Evolutionary conservation across 208 protist genomes (phyloP).

Genomic region (Blastocrithidia nonstop): DNA sequence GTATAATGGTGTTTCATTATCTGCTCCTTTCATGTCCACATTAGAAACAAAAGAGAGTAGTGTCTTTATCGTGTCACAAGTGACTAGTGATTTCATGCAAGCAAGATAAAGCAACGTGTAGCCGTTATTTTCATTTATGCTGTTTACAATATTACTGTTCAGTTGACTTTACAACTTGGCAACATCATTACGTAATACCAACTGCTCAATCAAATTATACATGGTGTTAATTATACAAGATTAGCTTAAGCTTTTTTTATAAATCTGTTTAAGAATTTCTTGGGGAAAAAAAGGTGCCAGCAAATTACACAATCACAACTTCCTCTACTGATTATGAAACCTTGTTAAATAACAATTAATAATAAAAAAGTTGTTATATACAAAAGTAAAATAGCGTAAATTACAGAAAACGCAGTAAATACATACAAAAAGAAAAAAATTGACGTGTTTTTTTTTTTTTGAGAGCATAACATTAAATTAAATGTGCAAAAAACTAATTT

Average conservation of each 20-base stretch:
- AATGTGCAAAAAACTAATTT: slow-evolving; percentile 1
- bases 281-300: too few relatives aligned
- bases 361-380: too few relatives aligned
- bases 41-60: slow-evolving; percentile 39
- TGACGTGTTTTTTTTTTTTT: slow-evolving; percentile 2
- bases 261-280: slow-evolving; percentile 3
- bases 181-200: slow-evolving; percentile 16
- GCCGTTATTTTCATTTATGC: slow-evolving; percentile 20
- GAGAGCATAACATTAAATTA: neutral
- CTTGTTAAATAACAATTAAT: too few relatives aligned
- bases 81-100: slow-evolving; percentile 59
- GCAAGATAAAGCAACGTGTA: slow-evolving; percentile 73
- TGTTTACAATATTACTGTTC: slow-evolving; percentile 12
- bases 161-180: slow-evolving; percentile 6
- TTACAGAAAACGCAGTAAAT: too few relatives aligned
- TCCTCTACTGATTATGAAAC: too few relatives aligned
- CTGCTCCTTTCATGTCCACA: slow-evolving; percentile 34
- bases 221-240: neutral
- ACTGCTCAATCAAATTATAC: slow-evolving; percentile 6
- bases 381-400: too few relatives aligned
- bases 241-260: neutral
- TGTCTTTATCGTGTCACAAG: slow-evolving; percentile 16
- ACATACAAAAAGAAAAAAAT: slow-evolving; percentile 9
- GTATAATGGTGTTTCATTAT: slow-evolving; percentile 69
- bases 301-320: too few relatives aligned